phyloP scores from a whole-genome alignment of 2,329 filamentous ascomycete genomes.

The Trichoderma guizhouense region DNA sequence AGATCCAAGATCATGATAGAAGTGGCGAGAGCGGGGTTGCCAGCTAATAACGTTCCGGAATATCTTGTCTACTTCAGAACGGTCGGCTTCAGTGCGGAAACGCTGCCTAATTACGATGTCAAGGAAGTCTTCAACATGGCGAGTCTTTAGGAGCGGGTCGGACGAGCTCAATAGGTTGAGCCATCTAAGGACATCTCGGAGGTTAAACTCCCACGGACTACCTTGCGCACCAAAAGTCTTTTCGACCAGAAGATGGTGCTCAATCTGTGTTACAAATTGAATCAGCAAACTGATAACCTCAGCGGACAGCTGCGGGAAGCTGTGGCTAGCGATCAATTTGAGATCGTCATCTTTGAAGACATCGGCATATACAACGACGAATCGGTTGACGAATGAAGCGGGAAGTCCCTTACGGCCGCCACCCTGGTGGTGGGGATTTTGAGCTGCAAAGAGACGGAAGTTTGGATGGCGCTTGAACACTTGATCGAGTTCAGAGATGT shows the following conservation, averaged over 20 bases:
- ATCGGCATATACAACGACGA: constrained; percentile 96
- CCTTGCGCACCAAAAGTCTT: constrained; percentile 59
- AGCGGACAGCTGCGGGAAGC: constrained; percentile 63
- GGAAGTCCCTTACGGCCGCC: constrained; percentile 93
- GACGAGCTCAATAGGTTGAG: constrained; percentile 57
- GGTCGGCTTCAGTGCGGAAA: constrained; percentile 72
- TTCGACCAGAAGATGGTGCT: constrained; percentile 63
- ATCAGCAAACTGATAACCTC: constrained; percentile 67
- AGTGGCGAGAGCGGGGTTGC: constrained; percentile 54
- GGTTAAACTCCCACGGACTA: constrained; percentile 92
- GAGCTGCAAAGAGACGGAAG: constrained; percentile 93
- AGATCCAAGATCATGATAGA: constrained; percentile 67
- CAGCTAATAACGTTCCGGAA: constrained; percentile 63
- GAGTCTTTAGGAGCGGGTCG: constrained; percentile 58
- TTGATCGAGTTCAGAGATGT: constrained; percentile 91
- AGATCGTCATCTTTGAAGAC: constrained; percentile 80
- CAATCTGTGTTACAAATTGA: constrained; percentile 74
- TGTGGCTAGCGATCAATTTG: constrained; percentile 72
- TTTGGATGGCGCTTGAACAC: constrained; percentile 85
- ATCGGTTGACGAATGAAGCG: constrained; percentile 94
- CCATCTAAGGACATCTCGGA: constrained; percentile 89
- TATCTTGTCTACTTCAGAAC: constrained; percentile 59
- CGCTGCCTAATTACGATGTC: constrained; percentile 81
- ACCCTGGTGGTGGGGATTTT: constrained; percentile 96
- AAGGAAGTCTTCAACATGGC: constrained; percentile 68